Evolutionary conservation across 371 early-diverging fungal genomes (phyloP), one percentile per base, ranked within the genome.

Genomic region (Conidiobolus incongruus): DNA sequence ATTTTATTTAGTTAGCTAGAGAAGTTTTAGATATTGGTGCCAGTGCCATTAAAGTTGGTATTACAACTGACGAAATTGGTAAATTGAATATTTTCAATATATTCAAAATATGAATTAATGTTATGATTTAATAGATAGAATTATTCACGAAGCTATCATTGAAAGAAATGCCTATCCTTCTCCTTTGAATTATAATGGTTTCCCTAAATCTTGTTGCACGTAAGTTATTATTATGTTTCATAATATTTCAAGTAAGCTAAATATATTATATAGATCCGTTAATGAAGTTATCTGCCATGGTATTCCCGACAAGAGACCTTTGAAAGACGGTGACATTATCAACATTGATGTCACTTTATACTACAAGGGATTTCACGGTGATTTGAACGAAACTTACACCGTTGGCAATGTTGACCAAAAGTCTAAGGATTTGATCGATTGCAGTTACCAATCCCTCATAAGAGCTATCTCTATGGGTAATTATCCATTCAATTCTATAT

Each of bases 21-120:
- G 87, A 89, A 54, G 81, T 88, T 0, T 66, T 93, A 21, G 77
- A 84, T 33, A 74, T 72, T 38, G 89, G 78, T 39, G 72, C 71
- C 5, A 67, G 68, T 24, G 75, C 85, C 40, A 62, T 83, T 47
- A 70, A 68, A 45, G 68, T 75, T 17, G 96, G 96, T 2, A 72
- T 79, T 4, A 93, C 92, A 0, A 92, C 94, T 0, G 88, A 82
- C 48, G 85, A 83, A n/a, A n/a, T n/a, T n/a, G n/a, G n/a, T n/a
- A n/a, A n/a, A n/a, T n/a, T n/a, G n/a, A n/a, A n/a, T n/a, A 52
- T 79, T 94, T 52, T 68, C 61, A 61, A 54, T 41, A 28, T 22
- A 34, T 22, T n/a, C 23, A 17, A 15, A 11, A 38, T 11, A 28
- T 40, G 16, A 15, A 12, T 38, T 40, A 15, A 26, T 22, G 3